Conservation (phyloP, 345 rosid species). For the Toxicodendron radicans region DNA sequence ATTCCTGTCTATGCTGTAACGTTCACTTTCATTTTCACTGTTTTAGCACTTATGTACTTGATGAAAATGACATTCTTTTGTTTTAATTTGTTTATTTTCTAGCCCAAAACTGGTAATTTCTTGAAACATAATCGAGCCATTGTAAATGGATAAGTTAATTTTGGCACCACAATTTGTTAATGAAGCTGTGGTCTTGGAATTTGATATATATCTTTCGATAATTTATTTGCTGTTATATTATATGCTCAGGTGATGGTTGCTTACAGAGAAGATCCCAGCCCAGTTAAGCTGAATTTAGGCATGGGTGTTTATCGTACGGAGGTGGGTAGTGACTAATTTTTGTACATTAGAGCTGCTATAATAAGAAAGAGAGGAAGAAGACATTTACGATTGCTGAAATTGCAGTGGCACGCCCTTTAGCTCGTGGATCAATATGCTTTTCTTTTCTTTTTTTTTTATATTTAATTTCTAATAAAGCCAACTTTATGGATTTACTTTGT, state of each 20-base stretch:
- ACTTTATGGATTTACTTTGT: conserved; percentile 38
- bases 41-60: not conserved
- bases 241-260: conserved; percentile 44
- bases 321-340: conserved; percentile 27
- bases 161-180: not conserved
- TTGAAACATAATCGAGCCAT: not conserved
- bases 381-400: too few relatives aligned
- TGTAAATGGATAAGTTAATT: not conserved
- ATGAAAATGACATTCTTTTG: too few relatives aligned
- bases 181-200: not conserved
- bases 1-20: conserved; percentile 44
- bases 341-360: not conserved
- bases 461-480: not conserved
- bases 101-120: not conserved
- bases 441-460: too few relatives aligned
- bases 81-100: not conserved
- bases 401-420: not conserved
- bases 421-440: not conserved
- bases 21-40: not conserved
- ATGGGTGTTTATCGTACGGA: conserved; percentile 66
- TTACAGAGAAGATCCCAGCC: conserved; percentile 55
- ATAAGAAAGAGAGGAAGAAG: too few relatives aligned
- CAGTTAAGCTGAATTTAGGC: conserved; percentile 61
- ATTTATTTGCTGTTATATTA: conserved; percentile 9
- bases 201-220: not conserved